Base-by-base conservation (phyloP, 148 eudicot species). In the Rhododendron williamsianum region DNA sequence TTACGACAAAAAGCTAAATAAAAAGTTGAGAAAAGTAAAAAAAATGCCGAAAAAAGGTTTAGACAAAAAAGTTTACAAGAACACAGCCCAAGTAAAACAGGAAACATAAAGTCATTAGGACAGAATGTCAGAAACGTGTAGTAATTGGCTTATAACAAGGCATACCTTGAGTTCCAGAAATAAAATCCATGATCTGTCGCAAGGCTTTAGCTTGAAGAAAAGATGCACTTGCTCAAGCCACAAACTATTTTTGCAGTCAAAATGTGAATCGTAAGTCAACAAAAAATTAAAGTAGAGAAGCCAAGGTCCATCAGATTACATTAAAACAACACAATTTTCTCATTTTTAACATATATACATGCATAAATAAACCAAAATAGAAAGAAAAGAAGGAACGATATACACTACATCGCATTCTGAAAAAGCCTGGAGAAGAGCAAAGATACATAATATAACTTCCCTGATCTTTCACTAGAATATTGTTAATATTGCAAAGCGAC, bases 141-240 rank as follows among this genome's bases (percentile, higher is more conserved):
- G 23, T 15, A 46, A 65, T 7, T 27, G 35, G 19, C 56, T 77
- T 38, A 79, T 60, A 67, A n/a, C 19, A 6, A 23, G 71, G 38
- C 63, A 88, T 90, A 96, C 99, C 98, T 93, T 92, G 46, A 96
- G 91, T 85, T 92, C 88, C 78, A 91, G 79, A 86, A 96, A 86
- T 60, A 76, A 87, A 78, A 89, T 85, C 95, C 95, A 95, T 78
- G 93, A 87, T 80, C 92, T 91, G 67, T 88, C 86, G 69, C 86
- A 88, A 86, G 86, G 65, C 69, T 86, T 88, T 80, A 82, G 85
- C 46, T 91, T 83, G 85, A 93, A 90, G 90, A 95, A 96, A 36
- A n/a, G 82, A 69, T 81, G 90, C 86, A 92, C 99, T 86, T 93
- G 90, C 78, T 91, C 92, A 88, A 87, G 88, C 98, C 99, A 96